phyloP scores from a whole-genome alignment of 148 eudicot species.

The Arctostaphylos glauca region DNA sequence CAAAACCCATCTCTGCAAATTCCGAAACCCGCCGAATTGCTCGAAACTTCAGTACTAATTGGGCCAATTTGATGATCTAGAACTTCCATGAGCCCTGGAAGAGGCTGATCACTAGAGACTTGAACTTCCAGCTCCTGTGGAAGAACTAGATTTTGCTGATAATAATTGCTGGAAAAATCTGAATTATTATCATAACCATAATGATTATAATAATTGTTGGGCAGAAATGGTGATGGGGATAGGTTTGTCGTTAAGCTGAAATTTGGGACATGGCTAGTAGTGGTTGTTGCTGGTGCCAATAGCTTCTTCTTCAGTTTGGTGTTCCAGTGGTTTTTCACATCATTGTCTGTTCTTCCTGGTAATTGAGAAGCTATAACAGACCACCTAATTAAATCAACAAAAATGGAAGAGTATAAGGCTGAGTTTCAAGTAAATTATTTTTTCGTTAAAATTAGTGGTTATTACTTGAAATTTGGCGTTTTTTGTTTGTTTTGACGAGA shows the following conservation, averaged over 20 bases:
- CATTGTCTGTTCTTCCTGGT: slow-evolving; percentile 50
- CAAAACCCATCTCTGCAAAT: background rate
- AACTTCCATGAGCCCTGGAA: slow-evolving; percentile 8
- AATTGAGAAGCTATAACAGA: slow-evolving; percentile 44
- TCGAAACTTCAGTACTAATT: background rate
- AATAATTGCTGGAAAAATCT: background rate
- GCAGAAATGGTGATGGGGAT: background rate
- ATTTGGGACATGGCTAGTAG: background rate
- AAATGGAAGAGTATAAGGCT: background rate
- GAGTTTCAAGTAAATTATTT: too few species aligned
- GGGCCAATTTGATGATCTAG: background rate
- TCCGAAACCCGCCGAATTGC: background rate
- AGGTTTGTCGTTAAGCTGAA: background rate
- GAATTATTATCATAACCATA: background rate
- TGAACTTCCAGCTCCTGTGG: background rate
- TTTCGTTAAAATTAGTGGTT: too few species aligned
- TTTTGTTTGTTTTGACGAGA: too few species aligned
- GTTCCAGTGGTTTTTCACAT: slow-evolving; percentile 57
- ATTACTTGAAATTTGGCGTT: too few species aligned
- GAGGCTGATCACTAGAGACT: background rate
- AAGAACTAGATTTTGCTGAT: background rate
- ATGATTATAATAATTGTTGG: background rate
- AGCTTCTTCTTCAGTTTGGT: slow-evolving; percentile 45
- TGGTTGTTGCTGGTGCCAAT: background rate
- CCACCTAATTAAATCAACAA: slow-evolving; percentile 32